Base-by-base conservation (phyloP, 1,139 yeast species). In the Zygoascus sp. region DNA sequence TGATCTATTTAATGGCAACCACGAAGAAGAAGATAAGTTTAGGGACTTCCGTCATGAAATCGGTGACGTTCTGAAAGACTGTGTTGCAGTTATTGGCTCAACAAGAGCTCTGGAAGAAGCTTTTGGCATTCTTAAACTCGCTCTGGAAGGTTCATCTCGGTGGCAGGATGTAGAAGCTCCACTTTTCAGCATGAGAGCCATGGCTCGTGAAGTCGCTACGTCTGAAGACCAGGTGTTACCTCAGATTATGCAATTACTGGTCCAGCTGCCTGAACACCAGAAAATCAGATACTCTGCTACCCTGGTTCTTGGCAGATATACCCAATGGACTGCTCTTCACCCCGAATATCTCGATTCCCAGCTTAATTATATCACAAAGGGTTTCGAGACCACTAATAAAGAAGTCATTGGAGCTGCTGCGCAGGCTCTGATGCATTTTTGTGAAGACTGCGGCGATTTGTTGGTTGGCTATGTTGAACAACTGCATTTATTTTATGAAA, bases 161-260 rank as follows among this genome's bases (percentile, higher is more conserved):
- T 92, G 98, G 98, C 97, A 90, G 67, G 74, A 76, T 41, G 72
- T 89, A 49, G 99, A 94, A 67, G 95, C 97, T 0, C 85, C 97
- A 3, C 70, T 94, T 45, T 94, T 94, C 60, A 78, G 90, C 25
- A 75, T 92, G 76, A 79, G 98, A 58, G 83, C 96, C 0, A 89
- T 94, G 96, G 98, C 97, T 0, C 83, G 89, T 54, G 96, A 86
- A 62, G 88, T 94, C 11, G 78, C 87, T 4, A 65, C 74, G 15
- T 75, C 72, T 46, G 96, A 89, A 60, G 76, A 79, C 49, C 74
- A 73, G 34, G 77, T 85, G 5, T 68, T 92, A 53, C 97, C 97
- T 0, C 79, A 79, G 48, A 80, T 92, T 53, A 80, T 90, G 95
- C 74, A 78, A 41, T 66, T 74, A 51, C 68, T 87, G 41, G 76